phyloP scores from a whole-genome alignment of 2,329 filamentous ascomycete species.

The Zarea fungicola region DNA sequence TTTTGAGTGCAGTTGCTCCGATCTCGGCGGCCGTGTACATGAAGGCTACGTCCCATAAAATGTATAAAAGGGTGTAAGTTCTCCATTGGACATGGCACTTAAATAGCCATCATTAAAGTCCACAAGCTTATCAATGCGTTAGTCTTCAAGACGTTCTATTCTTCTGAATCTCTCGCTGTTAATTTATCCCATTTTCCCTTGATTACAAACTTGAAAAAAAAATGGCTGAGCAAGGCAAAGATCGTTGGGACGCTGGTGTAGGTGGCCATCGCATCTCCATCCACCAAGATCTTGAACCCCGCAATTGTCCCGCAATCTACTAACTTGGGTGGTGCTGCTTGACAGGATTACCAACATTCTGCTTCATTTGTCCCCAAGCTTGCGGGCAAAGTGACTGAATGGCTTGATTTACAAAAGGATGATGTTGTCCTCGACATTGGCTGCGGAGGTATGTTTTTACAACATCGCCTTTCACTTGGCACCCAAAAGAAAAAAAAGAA shows the following conservation, averaged over 20 bases:
- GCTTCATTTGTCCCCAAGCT: slow-evolving; percentile 61
- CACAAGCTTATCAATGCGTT: no score
- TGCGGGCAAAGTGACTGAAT: slow-evolving; percentile 51
- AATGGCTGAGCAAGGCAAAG: slow-evolving; percentile 20
- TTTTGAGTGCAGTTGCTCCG: not conserved
- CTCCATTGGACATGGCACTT: not conserved
- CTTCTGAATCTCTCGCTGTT: no score
- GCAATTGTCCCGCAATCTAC: slow-evolving; percentile 13
- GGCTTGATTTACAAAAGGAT: slow-evolving; percentile 52
- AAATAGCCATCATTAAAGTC: not conserved
- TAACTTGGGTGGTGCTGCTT: not conserved
- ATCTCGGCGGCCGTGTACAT: not conserved
- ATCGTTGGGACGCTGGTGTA: slow-evolving; percentile 25
- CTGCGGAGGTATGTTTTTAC: slow-evolving; percentile 48
- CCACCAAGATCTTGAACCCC: slow-evolving; percentile 7
- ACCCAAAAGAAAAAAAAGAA: no score
- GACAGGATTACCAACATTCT: slow-evolving; percentile 53
- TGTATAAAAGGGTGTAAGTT: not conserved
- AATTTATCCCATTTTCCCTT: not conserved
- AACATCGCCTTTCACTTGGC: no score
- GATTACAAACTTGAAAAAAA: not conserved
- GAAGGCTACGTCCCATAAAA: not conserved
- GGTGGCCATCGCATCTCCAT: slow-evolving; percentile 9
- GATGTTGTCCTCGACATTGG: slow-evolving; percentile 59
- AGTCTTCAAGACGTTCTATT: no score